phyloP scores from a whole-genome alignment of 331 rosid species.

The Quercus tomentella region DNA sequence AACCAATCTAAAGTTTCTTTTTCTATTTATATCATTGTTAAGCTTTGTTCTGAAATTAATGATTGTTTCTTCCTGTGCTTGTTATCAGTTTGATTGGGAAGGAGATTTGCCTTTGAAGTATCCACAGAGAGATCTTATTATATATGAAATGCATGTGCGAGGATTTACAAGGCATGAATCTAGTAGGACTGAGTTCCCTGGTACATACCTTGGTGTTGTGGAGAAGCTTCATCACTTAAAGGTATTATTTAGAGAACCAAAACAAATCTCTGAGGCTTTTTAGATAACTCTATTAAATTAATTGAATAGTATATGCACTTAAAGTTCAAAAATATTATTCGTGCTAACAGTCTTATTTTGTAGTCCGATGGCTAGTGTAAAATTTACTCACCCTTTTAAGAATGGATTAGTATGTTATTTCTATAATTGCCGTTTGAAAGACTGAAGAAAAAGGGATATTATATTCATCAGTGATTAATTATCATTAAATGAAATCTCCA shows the following conservation, averaged over 20 bases:
- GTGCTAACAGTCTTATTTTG: background rate
- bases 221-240: constrained; percentile 89
- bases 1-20: background rate
- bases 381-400: no score
- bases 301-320: background rate
- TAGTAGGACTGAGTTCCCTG: constrained; percentile 65
- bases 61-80: background rate
- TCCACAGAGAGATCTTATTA: constrained; percentile 78
- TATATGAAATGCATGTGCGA: constrained; percentile 95
- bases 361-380: background rate
- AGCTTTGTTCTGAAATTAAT: background rate
- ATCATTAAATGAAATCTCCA: background rate
- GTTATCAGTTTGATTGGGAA: constrained; percentile 92
- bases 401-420: background rate
- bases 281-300: constrained; percentile 1
- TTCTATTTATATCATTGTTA: background rate
- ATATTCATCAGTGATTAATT: background rate
- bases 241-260: constrained; percentile 39
- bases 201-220: constrained; percentile 90
- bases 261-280: background rate
- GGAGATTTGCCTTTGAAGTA: constrained; percentile 85
- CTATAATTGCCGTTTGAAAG: background rate
- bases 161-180: constrained; percentile 94
- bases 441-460: background rate
- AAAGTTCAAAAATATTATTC: background rate